Evolutionary conservation across 306 rosid genomes (phyloP).

Genomic region (Psophocarpus tetragonolobus): DNA sequence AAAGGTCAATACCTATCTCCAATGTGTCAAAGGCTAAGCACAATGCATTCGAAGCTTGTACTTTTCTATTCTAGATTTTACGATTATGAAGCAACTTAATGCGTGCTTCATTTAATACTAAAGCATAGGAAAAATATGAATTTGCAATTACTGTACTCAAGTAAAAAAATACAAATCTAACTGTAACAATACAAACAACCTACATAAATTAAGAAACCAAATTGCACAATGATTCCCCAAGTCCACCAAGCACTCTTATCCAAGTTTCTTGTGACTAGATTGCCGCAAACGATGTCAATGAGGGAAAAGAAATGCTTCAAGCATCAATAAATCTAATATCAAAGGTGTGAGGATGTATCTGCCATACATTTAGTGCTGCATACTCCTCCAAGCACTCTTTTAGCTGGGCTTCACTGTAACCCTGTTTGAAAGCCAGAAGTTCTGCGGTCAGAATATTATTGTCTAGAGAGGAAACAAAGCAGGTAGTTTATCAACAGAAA

Average conservation of each 20-base stretch:
- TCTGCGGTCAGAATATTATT: slow-evolving; percentile 21
- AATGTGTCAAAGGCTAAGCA: neutral
- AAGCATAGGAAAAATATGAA: neutral
- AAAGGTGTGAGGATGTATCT: slow-evolving; percentile 88
- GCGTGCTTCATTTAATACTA: neutral
- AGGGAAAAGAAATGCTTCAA: slow-evolving; percentile 35
- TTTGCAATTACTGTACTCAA: neutral
- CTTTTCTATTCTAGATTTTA: neutral
- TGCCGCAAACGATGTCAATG: neutral
- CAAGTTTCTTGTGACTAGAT: slow-evolving; percentile 20
- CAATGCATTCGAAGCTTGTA: neutral
- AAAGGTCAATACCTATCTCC: neutral
- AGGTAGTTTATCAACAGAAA: neutral
- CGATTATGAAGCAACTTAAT: neutral
- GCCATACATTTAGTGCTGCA: slow-evolving; percentile 98
- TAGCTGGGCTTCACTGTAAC: slow-evolving; percentile 94
- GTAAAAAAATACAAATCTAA: slow-evolving; percentile 4
- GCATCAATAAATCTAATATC: slow-evolving; percentile 93
- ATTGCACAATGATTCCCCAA: slow-evolving; percentile 9
- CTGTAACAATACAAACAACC: slow-evolving; percentile 27
- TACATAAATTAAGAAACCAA: slow-evolving; percentile 16
- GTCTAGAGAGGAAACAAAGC: neutral
- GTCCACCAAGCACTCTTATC: slow-evolving; percentile 12
- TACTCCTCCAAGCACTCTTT: slow-evolving; percentile 97
- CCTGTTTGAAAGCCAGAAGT: slow-evolving; percentile 56